phyloP scores from a whole-genome alignment of 768 basidiomycete species.

The Austroboletus eburneus region DNA sequence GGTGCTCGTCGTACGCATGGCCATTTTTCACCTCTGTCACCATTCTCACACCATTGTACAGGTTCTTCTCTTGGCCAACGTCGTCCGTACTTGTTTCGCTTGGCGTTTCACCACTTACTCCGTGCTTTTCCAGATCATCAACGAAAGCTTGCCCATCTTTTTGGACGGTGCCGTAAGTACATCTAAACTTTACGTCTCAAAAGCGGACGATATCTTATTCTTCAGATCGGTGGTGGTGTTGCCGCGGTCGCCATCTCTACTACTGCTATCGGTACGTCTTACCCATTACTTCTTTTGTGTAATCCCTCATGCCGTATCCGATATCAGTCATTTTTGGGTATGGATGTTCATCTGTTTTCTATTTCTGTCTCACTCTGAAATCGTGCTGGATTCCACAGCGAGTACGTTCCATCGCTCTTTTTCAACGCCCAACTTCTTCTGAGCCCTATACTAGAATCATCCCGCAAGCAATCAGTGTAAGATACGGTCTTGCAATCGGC shows the following conservation, averaged over 20 bases:
- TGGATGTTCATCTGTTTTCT: constrained; percentile 13
- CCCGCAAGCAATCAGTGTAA: constrained; percentile 68
- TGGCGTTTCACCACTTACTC: neutral
- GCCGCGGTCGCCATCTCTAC: constrained; percentile 79
- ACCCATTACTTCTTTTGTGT: neutral
- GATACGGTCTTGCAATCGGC: constrained; percentile 79
- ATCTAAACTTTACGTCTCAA: constrained; percentile 44
- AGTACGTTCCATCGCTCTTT: constrained; percentile 26
- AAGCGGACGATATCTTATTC: constrained; percentile 43
- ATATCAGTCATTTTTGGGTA: constrained; percentile 79
- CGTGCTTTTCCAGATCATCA: constrained; percentile 54
- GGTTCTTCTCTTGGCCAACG: constrained; percentile 87
- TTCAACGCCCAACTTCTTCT: neutral
- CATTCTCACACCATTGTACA: constrained; percentile 24
- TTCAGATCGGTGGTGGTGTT: constrained; percentile 62
- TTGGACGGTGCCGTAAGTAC: constrained; percentile 61
- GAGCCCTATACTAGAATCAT: constrained; percentile 51
- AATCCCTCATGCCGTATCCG: neutral
- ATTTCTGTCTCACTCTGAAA: neutral
- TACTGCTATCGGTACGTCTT: constrained; percentile 43
- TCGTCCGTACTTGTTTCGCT: constrained; percentile 44
- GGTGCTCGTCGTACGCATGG: constrained; percentile 76
- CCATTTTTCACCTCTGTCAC: neutral
- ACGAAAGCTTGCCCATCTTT: constrained; percentile 82
- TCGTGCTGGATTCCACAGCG: constrained; percentile 25